Evolutionary conservation across 495 filamentous ascomycete genomes (phyloP).

Genomic region (Astrothelium subdiscretum): DNA sequence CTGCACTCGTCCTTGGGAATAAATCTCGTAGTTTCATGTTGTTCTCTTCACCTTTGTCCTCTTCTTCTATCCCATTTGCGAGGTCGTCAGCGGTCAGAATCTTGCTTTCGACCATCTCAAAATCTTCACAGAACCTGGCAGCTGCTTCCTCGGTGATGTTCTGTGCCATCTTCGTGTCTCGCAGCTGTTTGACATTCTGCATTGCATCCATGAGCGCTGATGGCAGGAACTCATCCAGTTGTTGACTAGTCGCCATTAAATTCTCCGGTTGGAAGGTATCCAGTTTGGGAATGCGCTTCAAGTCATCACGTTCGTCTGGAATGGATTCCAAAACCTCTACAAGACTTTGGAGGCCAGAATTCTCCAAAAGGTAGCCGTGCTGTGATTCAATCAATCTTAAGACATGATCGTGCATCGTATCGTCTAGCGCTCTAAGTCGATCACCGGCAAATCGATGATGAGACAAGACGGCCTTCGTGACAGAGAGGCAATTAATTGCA

Average conservation of each 20-base stretch:
- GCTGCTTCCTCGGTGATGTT: slow-evolving; percentile 75
- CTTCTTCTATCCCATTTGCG: slow-evolving; percentile 26
- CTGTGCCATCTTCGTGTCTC: slow-evolving; percentile 55
- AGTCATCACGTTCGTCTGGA: slow-evolving; percentile 30
- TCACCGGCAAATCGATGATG: slow-evolving; percentile 45
- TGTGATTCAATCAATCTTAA: slow-evolving; percentile 45
- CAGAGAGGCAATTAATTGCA: slow-evolving; percentile 66
- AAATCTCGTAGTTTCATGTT: slow-evolving; percentile 47
- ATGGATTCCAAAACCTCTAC: slow-evolving; percentile 48
- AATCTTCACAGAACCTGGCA: slow-evolving; percentile 77
- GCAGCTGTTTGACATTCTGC: slow-evolving; percentile 62
- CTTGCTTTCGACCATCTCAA: slow-evolving; percentile 73
- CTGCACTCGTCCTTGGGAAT: slow-evolving; percentile 74
- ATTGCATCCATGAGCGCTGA: slow-evolving; percentile 86
- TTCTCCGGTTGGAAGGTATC: slow-evolving; percentile 50
- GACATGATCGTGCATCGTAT: slow-evolving; percentile 27
- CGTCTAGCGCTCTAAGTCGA: slow-evolving; percentile 35
- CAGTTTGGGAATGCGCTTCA: slow-evolving; percentile 42
- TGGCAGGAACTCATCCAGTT: slow-evolving; percentile 82
- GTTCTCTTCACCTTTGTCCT: slow-evolving; percentile 28
- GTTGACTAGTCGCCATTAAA: slow-evolving; percentile 56
- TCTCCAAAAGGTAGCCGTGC: slow-evolving; percentile 55
- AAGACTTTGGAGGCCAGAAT: slow-evolving; percentile 62
- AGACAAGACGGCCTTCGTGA: slow-evolving; percentile 39
- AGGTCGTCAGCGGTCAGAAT: slow-evolving; percentile 48